These are phyloP conservation scores for Ogataea populi-albae DNA, from an alignment of 805 yeast species.

Conservation along the genomic window DNA sequence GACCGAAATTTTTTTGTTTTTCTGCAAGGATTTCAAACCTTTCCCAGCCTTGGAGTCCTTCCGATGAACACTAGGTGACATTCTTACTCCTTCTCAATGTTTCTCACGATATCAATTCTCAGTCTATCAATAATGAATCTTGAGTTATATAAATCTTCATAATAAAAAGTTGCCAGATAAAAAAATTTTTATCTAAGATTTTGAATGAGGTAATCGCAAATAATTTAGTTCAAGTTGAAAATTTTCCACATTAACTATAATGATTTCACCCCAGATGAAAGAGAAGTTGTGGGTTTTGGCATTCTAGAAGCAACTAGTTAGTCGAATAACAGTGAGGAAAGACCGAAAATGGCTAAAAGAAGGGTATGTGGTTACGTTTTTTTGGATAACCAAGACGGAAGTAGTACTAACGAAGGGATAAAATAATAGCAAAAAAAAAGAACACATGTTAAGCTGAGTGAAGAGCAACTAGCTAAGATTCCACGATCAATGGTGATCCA, in stretches of 20 bases:
- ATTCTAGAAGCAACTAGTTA: too few species aligned
- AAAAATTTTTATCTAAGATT: too few species aligned
- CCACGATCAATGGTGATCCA: conserved; percentile 95
- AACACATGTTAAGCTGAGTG: conserved; percentile 69
- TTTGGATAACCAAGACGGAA: neutral
- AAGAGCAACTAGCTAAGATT: conserved; percentile 66
- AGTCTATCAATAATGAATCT: too few species aligned
- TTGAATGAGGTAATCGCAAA: too few species aligned
- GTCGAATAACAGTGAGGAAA: neutral
- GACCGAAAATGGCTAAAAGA: conserved; percentile 31
- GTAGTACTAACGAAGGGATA: neutral
- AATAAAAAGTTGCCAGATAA: too few species aligned
- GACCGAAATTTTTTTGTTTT: too few species aligned
- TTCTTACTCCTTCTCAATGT: conserved; percentile 2
- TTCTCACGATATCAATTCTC: too few species aligned
- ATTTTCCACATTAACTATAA: too few species aligned
- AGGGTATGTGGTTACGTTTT: conserved; percentile 28
- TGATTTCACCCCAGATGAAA: too few species aligned
- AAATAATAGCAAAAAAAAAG: conserved; percentile 62
- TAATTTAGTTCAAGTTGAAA: too few species aligned
- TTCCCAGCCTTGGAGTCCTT: conserved; percentile 9
- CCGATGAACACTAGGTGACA: conserved; percentile 19
- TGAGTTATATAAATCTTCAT: too few species aligned
- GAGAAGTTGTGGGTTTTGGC: too few species aligned
- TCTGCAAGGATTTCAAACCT: neutral